Evolutionary conservation across 306 rosid genomes (phyloP).

Genomic region (Nissolia schottii): DNA sequence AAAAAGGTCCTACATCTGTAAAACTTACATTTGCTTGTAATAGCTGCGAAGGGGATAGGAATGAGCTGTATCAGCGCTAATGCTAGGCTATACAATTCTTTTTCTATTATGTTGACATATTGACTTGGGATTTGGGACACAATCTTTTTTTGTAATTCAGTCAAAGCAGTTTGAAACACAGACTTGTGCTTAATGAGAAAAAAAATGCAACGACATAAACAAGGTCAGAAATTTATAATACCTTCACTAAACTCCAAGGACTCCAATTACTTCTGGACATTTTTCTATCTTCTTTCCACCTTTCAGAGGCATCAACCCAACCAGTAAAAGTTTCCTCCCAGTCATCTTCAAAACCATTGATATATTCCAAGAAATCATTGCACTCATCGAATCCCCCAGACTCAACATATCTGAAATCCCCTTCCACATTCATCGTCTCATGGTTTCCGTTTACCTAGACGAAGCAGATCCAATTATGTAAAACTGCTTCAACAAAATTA

Average conservation of each 20-base stretch:
- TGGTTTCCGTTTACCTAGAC: conserved; percentile 88
- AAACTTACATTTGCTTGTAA: neutral
- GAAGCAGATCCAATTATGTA: neutral
- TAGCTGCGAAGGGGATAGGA: neutral
- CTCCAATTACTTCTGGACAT: conserved; percentile 60
- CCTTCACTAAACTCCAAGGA: conserved; percentile 86
- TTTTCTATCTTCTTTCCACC: conserved; percentile 50
- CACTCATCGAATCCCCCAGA: conserved; percentile 84
- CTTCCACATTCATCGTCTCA: conserved; percentile 94
- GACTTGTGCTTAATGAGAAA: neutral
- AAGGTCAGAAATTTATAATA: conserved; percentile 36
- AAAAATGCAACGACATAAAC: neutral
- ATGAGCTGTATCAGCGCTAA: neutral
- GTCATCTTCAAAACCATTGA: conserved; percentile 44
- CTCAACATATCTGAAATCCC: conserved; percentile 85
- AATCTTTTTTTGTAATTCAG: neutral
- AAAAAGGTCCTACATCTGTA: neutral
- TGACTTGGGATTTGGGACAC: neutral
- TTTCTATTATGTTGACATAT: neutral
- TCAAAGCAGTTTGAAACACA: neutral
- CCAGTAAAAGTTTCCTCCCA: conserved; percentile 67
- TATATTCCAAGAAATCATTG: conserved; percentile 66
- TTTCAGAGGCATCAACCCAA: conserved; percentile 67
- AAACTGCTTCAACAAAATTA: neutral
- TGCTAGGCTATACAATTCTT: neutral